phyloP scores from a whole-genome alignment of 176 grass and related monocot species.

The Urochloa ruziziensis region DNA sequence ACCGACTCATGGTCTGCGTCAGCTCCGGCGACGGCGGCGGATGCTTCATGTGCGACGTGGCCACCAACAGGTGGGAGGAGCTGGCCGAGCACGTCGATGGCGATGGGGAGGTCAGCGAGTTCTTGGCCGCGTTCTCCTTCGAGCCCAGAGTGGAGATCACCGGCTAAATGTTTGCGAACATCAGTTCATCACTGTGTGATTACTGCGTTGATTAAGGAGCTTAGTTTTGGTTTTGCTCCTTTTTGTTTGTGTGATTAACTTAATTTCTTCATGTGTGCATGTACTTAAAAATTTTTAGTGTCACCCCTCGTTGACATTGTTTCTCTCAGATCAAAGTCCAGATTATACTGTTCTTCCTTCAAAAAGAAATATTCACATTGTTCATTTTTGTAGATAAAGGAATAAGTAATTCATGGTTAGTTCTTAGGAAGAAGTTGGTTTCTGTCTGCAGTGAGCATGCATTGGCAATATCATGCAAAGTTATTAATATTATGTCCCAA shows the following conservation, averaged over 20 bases:
- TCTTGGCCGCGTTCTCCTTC: constrained; percentile 72
- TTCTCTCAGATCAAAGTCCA: not conserved
- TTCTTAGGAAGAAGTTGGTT: not conserved
- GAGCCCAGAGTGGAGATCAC: constrained; percentile 78
- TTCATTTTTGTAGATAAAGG: no score
- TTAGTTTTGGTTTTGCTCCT: constrained; percentile 35
- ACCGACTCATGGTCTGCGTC: constrained; percentile 60
- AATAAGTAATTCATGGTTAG: no score
- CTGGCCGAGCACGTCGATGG: constrained; percentile 42
- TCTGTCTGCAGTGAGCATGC: not conserved
- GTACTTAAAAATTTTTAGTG: not conserved
- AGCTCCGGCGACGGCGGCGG: constrained; percentile 52
- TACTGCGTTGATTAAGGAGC: constrained; percentile 15
- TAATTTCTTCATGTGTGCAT: not conserved
- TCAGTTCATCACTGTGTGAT: not conserved
- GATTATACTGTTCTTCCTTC: not conserved
- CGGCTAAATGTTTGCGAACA: constrained; percentile 14
- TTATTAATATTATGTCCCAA: not conserved
- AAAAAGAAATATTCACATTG: not conserved
- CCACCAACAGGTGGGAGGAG: constrained; percentile 56
- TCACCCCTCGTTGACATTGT: not conserved
- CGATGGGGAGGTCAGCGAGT: constrained; percentile 50
- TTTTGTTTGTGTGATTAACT: constrained; percentile 5
- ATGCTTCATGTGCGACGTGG: constrained; percentile 59
- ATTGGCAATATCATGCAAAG: not conserved